These are phyloP conservation scores for Rusavskia elegans DNA, from an alignment of 495 filamentous ascomycete species.

Conservation along the genomic window DNA sequence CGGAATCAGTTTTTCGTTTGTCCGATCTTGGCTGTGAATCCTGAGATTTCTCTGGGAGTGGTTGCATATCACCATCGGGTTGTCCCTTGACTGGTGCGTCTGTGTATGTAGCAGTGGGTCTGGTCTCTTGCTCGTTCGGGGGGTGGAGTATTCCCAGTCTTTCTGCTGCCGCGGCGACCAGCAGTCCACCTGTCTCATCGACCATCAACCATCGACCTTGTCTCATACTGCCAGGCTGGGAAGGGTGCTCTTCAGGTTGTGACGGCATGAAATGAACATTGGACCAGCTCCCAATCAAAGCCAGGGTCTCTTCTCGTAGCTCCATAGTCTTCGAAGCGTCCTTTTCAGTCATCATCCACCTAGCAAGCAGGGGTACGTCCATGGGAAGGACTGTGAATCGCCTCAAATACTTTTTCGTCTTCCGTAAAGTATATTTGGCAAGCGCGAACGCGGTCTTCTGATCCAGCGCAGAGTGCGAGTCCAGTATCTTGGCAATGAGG, in stretches of 20 bases:
- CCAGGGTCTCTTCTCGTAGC: conserved; percentile 71
- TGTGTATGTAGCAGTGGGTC: conserved; percentile 15
- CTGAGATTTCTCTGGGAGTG: conserved; percentile 10
- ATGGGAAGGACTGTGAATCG: conserved; percentile 72
- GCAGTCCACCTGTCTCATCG: conserved; percentile 76
- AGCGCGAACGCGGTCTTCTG: conserved; percentile 89
- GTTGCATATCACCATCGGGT: conserved; percentile 3
- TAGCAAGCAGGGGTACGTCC: conserved; percentile 55
- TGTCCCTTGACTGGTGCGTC: conserved; percentile 2
- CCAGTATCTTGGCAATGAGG: conserved; percentile 70
- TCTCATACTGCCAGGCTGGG: conserved; percentile 17
- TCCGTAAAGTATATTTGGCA: conserved; percentile 87
- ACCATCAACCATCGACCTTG: conserved; percentile 73
- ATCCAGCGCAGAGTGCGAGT: conserved; percentile 70
- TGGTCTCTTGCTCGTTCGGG: conserved; percentile 17
- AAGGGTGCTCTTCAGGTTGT: neutral
- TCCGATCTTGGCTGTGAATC: conserved; percentile 10
- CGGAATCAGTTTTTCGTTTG: conserved; percentile 27
- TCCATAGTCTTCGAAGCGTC: conserved; percentile 75
- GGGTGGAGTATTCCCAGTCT: conserved; percentile 61
- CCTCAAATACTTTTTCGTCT: conserved; percentile 82
- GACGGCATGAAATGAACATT: conserved; percentile 37
- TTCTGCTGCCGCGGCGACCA: conserved; percentile 82
- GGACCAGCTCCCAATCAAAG: conserved; percentile 47
- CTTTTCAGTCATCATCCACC: conserved; percentile 60